Conservation (phyloP, 225 moss, liverwort and hornwort species). For the Anthoceros angustus region DNA sequence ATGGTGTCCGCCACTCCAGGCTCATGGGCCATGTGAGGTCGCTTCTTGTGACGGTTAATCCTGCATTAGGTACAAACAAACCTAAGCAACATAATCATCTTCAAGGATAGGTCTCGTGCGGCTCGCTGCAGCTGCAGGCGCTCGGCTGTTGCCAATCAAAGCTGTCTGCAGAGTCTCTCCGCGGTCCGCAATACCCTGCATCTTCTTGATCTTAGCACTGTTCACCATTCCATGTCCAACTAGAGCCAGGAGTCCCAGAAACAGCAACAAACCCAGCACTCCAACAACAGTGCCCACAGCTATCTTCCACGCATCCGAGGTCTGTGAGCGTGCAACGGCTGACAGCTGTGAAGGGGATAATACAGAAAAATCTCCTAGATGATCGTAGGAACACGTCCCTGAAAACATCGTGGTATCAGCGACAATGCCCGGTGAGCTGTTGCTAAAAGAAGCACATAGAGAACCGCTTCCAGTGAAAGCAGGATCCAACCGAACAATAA, state of each 20-base stretch:
- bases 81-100: conserved; percentile 32
- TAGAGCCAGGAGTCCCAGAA: conserved; percentile 12
- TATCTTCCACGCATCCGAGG: conserved; percentile 36
- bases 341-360: conserved; percentile 8
- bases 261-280: conserved; percentile 20
- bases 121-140: conserved; percentile 57
- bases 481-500: conserved; percentile 20
- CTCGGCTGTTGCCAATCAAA: conserved; percentile 49
- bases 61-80: too few species aligned
- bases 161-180: conserved; percentile 49
- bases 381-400: conserved; percentile 24
- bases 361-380: conserved; percentile 45
- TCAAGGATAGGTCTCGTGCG: conserved; percentile 68
- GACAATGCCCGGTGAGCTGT: conserved; percentile 20
- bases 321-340: neutral
- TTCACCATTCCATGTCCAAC: conserved; percentile 24
- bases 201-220: conserved; percentile 42
- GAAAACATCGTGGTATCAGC: conserved; percentile 14
- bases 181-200: conserved; percentile 46
- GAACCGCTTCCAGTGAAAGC: conserved; percentile 10
- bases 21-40: too few species aligned
- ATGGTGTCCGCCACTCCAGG: too few species aligned
- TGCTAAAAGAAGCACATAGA: conserved; percentile 32
- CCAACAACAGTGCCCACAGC: conserved; percentile 44
- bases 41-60: too few species aligned